Base-by-base conservation (phyloP, 371 early-diverging fungal species). In the Saksenaea oblongispora region DNA sequence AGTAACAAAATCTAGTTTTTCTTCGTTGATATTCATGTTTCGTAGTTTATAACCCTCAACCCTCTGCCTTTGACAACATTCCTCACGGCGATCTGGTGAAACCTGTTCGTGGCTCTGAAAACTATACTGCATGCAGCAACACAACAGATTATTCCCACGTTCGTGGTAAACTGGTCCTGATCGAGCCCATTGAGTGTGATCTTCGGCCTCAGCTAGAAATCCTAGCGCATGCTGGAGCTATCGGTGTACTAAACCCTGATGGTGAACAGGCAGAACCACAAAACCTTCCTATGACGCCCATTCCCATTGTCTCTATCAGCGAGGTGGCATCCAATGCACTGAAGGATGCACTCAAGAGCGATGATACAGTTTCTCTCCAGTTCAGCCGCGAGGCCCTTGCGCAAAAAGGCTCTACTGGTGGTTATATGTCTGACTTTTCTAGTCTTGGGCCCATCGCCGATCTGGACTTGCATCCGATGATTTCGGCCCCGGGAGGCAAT, bases 401-500 rank as follows among this genome's bases (percentile, higher is more conserved):
- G 5, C 17, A 47, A 22, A 47, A 47, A 3, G 3, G 63, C 17
- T 24, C 70, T 9, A 66, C 69, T 41, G 73, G 56, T 18, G 72
- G 67, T 3, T 70, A 66, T 31, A 54, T 71, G 11, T 71, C 75
- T 14, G 64, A 63, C 41, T 75, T 72, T 56, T 71, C 75, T 1
- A 58, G 88, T 10, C 17, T 56, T 17, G 65, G 65, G 36, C 65
- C 65, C 1, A 58, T 34, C 27, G 59, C 58, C 18, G 65, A 64
- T 53, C 58, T 58, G 7, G 59, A 64, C 39, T 26, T 64, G 31
- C 58, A 64, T 24, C 65, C 88, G 7, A 85, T 84, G 22, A 51
- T 87, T 36, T 71, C 75, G 18, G 85, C 78, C 18, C 83, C 86
- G 8, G 88, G 88, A 56, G 87, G 86, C 15, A 73, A 76, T 66